phyloP scores from a whole-genome alignment of 345 rosid species.

The Gossypium raimondii region DNA sequence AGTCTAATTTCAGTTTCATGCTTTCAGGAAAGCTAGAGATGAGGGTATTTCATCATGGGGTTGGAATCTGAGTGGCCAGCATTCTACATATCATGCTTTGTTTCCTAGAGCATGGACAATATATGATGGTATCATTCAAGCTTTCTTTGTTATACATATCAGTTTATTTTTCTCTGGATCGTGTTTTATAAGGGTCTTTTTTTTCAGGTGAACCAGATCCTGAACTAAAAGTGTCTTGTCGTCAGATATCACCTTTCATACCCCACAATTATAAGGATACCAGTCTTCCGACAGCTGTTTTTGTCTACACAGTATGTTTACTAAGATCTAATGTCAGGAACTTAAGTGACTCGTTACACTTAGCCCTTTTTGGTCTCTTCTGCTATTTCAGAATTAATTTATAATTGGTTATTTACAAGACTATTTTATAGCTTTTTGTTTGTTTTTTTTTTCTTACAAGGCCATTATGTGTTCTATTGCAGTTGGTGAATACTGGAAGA shows the following conservation, averaged over 20 bases:
- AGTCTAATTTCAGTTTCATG: slow-evolving; percentile 9
- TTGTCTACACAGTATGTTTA: slow-evolving; percentile 84
- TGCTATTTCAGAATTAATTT: not conserved
- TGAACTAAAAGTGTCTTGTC: slow-evolving; percentile 87
- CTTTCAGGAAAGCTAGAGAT: slow-evolving; percentile 61
- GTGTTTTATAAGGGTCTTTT: slow-evolving; percentile 16
- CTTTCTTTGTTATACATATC: not conserved
- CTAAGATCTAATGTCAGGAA: slow-evolving; percentile 18
- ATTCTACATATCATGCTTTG: slow-evolving; percentile 96
- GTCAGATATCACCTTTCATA: slow-evolving; percentile 95
- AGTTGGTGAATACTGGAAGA: slow-evolving; percentile 96
- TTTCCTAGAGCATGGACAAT: slow-evolving; percentile 99
- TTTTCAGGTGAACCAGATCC: slow-evolving; percentile 95
- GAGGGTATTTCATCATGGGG: slow-evolving; percentile 94
- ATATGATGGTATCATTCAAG: slow-evolving; percentile 71
- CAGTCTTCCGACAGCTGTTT: slow-evolving; percentile 94
- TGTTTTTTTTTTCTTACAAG: slow-evolving; percentile 2
- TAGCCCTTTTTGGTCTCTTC: not conserved
- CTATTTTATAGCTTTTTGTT: not conserved
- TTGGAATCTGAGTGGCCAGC: slow-evolving; percentile 94
- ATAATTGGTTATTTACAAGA: not conserved
- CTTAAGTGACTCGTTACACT: not conserved
- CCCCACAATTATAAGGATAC: slow-evolving; percentile 94
- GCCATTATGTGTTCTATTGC: slow-evolving; percentile 21
- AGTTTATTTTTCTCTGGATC: slow-evolving; percentile 10